phyloP scores from a whole-genome alignment of 2,329 filamentous ascomycete genomes.

The Verticillium longisporum region DNA sequence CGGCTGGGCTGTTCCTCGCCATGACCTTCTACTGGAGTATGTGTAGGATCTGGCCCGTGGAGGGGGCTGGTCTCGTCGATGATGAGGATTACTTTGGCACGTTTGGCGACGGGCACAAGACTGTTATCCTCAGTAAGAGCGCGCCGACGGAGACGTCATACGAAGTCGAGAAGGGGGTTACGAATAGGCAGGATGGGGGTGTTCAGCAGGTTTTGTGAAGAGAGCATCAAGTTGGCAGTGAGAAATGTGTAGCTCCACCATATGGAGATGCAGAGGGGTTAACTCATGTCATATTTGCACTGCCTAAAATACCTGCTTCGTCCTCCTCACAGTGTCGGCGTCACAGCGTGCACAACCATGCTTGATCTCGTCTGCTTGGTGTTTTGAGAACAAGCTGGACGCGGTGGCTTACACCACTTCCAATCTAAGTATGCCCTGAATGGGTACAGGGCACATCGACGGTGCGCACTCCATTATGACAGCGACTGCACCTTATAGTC shows the following conservation, averaged over 20 bases:
- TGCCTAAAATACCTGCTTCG: too few relatives aligned
- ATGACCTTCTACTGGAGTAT: slow-evolving; percentile 12
- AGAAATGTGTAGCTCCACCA: too few relatives aligned
- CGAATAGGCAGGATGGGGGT: neutral
- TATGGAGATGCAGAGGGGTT: neutral
- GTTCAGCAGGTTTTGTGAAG: neutral
- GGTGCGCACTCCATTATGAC: neutral
- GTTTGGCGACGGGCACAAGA: slow-evolving; percentile 9
- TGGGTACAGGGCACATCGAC: neutral
- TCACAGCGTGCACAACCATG: too few relatives aligned
- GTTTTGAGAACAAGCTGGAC: too few relatives aligned
- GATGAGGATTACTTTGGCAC: slow-evolving; percentile 19
- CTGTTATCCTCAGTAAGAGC: neutral
- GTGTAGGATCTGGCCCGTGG: slow-evolving; percentile 12
- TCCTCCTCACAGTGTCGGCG: too few relatives aligned
- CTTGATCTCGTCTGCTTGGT: too few relatives aligned
- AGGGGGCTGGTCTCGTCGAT: slow-evolving; percentile 12
- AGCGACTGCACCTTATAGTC: neutral
- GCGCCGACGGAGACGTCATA: neutral
- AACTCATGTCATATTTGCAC: neutral
- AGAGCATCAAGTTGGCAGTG: neutral
- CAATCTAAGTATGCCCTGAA: neutral
- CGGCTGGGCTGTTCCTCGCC: slow-evolving; percentile 14
- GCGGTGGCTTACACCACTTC: too few relatives aligned
- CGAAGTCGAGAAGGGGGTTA: neutral